Evolutionary conservation across 225 moss, liverwort and hornwort genomes (phyloP).

Genomic region (Bryum argenteum): DNA sequence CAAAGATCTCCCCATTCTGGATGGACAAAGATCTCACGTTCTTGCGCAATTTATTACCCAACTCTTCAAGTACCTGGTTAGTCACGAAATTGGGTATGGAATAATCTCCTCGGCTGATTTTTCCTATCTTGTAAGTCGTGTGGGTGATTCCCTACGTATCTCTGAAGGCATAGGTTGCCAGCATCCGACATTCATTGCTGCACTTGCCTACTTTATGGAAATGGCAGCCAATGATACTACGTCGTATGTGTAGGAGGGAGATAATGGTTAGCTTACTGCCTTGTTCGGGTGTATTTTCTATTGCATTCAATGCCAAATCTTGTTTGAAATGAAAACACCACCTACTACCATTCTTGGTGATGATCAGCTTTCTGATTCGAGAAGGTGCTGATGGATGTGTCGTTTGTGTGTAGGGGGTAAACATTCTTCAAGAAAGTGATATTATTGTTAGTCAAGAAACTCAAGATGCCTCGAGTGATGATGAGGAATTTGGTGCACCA

Average conservation of each 20-base stretch:
- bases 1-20: too few relatives aligned
- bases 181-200: not conserved
- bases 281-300: slow-evolving; percentile 17
- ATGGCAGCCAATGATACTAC: not conserved
- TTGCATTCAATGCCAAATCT: slow-evolving; percentile 19
- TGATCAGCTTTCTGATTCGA: slow-evolving; percentile 5
- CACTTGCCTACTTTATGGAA: slow-evolving; percentile 4
- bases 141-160: slow-evolving; percentile 4
- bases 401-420: slow-evolving; percentile 5
- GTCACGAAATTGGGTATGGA: too few relatives aligned
- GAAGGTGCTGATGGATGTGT: not conserved
- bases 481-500: not conserved
- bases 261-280: slow-evolving; percentile 8
- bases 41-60: too few relatives aligned
- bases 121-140: slow-evolving; percentile 7
- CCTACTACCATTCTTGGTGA: not conserved
- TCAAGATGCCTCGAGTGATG: not conserved
- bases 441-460: not conserved
- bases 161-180: not conserved
- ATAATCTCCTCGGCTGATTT: not conserved
- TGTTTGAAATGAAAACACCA: slow-evolving; percentile 20
- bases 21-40: slow-evolving; percentile 2
- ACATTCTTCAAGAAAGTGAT: not conserved
- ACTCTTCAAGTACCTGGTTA: too few relatives aligned
- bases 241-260: not conserved